Evolutionary conservation across 2,329 filamentous ascomycete genomes (phyloP), one percentile per base, ranked within the genome.

Genomic region (Fusarium concolor): DNA sequence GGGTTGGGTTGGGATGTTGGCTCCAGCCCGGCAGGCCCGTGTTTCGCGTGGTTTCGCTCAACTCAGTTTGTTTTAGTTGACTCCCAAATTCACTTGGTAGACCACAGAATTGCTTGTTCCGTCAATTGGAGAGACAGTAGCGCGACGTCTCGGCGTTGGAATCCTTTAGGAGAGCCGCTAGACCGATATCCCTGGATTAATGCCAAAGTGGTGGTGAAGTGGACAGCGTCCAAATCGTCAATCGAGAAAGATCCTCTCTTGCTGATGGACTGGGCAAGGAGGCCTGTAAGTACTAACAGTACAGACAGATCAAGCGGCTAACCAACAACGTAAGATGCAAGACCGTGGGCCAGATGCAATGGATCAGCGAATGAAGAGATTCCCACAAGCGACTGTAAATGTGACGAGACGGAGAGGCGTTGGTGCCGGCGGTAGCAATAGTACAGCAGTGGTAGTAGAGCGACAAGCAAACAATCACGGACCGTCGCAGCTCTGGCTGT

Each of bases 291-390:
- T 66, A 56, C 50, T 52, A 44, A 49, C 53, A 60, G 59, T 68
- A 50, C 59, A 62, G 46, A 62, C 58, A 71, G 65, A 42, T 62
- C 58, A 63, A 71, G 71, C 69, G 70, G 71, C 71, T 67, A 70
- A 51, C 67, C 62, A 66, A 74, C 72, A 74, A 55, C 53, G 64
- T 62, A 65, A 60, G 60, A 71, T 72, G 72, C 72, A 71, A 66
- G 70, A 61, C 68, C 71, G 71, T 74, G 72, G 72, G 70, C 71
- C 71, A 70, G 62, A 51, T 54, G 56, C 47, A 56, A 58, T 43
- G 65, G 52, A 61, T 67, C 61, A 73, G 68, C 72, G 72, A 74
- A 74, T 74, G 67, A 66, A 66, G 70, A 59, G 70, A 65, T 74
- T 72, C 70, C 56, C 66, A 58, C 71, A 74, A 41, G 71, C 71